phyloP scores from a whole-genome alignment of 1,284 basidiomycete species.

The Marasmius oreades region DNA sequence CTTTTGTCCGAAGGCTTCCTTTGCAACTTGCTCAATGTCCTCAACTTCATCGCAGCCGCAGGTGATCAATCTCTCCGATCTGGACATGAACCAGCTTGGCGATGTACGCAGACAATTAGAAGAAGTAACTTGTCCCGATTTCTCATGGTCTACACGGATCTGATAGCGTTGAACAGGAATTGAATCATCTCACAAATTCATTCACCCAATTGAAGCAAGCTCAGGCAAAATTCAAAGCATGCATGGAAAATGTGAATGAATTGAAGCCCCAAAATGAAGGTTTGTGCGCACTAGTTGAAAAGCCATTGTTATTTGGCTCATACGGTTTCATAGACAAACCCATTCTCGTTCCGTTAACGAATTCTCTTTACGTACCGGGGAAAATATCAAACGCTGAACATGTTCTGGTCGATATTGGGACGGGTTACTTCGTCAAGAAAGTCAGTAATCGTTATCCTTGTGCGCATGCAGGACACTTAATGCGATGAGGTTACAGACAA shows the following conservation, averaged over 20 bases:
- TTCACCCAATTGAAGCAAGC: conserved; percentile 92
- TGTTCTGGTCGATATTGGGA: conserved; percentile 94
- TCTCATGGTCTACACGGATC: not conserved
- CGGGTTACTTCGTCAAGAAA: conserved; percentile 96
- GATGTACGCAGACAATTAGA: conserved; percentile 89
- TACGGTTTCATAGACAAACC: conserved; percentile 61
- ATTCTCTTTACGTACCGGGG: conserved; percentile 93
- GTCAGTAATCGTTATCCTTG: conserved; percentile 36
- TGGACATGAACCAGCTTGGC: conserved; percentile 78
- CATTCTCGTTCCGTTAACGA: conserved; percentile 89
- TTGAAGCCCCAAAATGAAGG: conserved; percentile 75
- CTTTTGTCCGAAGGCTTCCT: too few species aligned
- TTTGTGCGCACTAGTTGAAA: conserved; percentile 29
- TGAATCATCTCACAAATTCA: conserved; percentile 88
- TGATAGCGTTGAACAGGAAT: conserved; percentile 56
- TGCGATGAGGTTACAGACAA: conserved; percentile 49
- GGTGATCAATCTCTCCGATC: conserved; percentile 74
- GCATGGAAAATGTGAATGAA: conserved; percentile 80
- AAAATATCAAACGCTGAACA: conserved; percentile 81
- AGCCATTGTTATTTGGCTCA: not conserved
- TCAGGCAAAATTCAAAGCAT: conserved; percentile 88
- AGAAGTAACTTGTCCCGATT: conserved; percentile 48
- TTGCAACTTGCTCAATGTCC: conserved; percentile 22
- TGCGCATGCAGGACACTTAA: not conserved
- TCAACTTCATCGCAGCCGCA: conserved; percentile 42